Evolutionary conservation across 2,329 filamentous ascomycete species (phyloP).

Genomic region (Corinectria fuckeliana): DNA sequence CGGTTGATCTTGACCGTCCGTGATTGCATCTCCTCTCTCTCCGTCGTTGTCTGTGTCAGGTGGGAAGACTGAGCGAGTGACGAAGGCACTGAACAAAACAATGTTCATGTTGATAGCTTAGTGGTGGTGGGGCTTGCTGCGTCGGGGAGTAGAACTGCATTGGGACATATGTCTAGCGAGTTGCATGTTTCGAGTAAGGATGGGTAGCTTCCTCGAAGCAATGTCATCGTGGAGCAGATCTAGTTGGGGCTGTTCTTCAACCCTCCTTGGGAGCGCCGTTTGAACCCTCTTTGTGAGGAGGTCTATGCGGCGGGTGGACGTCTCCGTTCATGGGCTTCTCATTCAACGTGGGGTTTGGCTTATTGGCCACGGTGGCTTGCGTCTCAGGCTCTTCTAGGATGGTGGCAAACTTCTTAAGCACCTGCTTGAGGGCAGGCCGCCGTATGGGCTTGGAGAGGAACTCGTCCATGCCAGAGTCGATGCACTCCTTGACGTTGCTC

Average conservation of each 20-base stretch:
- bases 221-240: neutral
- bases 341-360: neutral
- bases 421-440: slow-evolving; percentile 83
- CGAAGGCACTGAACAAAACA: neutral
- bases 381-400: slow-evolving; percentile 70
- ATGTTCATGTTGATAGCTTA: neutral
- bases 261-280: slow-evolving; percentile 25
- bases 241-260: slow-evolving; percentile 2
- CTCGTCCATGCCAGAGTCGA: slow-evolving; percentile 91
- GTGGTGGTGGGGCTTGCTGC: neutral
- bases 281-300: neutral
- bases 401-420: slow-evolving; percentile 82
- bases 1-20: no score
- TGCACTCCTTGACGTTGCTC: slow-evolving; percentile 84
- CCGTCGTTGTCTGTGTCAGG: neutral
- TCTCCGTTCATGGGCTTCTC: slow-evolving; percentile 31
- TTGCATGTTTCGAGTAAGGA: neutral
- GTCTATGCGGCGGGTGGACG: neutral
- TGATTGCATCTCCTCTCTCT: neutral
- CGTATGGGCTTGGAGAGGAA: slow-evolving; percentile 81
- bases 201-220: neutral
- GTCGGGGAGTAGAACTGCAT: no score
- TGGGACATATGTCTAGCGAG: neutral
- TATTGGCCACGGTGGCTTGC: neutral
- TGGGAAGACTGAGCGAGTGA: neutral